Percentiles rank a stretch among this genome's conserved stretches.
Conservation (phyloP, 192 early-diverging fungal genomes). For the Coemansia sp. region DNA sequence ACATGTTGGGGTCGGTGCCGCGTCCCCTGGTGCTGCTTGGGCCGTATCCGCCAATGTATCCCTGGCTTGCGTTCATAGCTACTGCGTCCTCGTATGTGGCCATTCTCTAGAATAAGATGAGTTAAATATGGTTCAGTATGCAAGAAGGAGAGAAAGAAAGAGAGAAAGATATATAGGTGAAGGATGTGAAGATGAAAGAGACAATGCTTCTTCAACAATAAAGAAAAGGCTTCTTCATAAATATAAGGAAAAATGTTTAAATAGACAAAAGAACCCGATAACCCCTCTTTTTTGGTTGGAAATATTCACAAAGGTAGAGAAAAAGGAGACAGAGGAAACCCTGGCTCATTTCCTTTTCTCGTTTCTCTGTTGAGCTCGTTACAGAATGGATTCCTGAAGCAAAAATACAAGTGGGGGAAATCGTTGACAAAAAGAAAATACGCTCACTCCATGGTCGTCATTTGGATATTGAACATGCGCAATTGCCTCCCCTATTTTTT, state of each 20-base stretch:
- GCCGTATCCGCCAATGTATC: conserved; percentile 8
- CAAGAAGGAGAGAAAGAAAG: background rate
- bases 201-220: background rate
- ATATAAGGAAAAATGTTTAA: background rate
- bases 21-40: background rate
- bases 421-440: background rate
- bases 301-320: background rate
- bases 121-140: background rate
- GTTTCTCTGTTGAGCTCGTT: background rate
- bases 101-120: background rate
- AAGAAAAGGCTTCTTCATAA: background rate
- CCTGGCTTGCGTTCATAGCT: conserved; percentile 7
- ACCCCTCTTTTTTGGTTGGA: background rate
- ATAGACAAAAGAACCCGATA: background rate
- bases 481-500: background rate
- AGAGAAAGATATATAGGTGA: background rate
- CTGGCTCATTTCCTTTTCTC: background rate
- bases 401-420: background rate
- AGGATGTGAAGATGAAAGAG: background rate
- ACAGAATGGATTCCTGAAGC: background rate
- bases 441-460: background rate
- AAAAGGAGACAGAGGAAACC: background rate
- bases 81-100: background rate
- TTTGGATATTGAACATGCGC: background rate
- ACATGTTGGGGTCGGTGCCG: background rate